A percentile compares a stretch with the other conserved stretches of the same genome.
These are phyloP conservation scores for Candida yuanshanica DNA, from an alignment of 805 yeast genomes.

Conservation along the genomic window DNA sequence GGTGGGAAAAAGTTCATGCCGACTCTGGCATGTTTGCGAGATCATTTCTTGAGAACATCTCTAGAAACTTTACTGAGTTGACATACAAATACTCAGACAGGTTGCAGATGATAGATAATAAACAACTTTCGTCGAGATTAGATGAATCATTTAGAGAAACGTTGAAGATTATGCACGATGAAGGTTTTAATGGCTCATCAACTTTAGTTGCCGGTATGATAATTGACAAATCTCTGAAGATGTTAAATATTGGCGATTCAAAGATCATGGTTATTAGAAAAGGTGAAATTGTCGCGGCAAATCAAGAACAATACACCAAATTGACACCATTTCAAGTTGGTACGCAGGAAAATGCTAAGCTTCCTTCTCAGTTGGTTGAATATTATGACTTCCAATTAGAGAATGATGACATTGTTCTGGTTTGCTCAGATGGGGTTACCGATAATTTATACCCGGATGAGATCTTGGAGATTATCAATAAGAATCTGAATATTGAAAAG, in stretches of 20 bases:
- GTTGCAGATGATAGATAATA: conserved; percentile 35
- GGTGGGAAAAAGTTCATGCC: conserved; percentile 45
- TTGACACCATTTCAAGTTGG: conserved; percentile 53
- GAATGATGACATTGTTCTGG: conserved; percentile 37
- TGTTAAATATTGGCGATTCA: conserved; percentile 49
- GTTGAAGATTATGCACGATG: conserved; percentile 44
- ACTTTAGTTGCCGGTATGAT: conserved; percentile 44
- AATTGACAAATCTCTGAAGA: conserved; percentile 39
- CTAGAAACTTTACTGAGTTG: conserved; percentile 29
- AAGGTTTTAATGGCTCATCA: conserved; percentile 42
- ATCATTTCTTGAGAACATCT: conserved; percentile 44
- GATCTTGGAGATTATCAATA: conserved; percentile 33
- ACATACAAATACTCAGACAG: conserved; percentile 20
- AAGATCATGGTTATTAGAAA: conserved; percentile 42
- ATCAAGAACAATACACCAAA: conserved; percentile 41
- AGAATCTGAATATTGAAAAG: conserved; percentile 23
- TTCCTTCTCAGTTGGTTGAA: conserved; percentile 46
- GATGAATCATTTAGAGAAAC: conserved; percentile 45
- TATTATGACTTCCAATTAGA: conserved; percentile 35
- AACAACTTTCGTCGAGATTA: conserved; percentile 37
- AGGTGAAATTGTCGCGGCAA: conserved; percentile 36
- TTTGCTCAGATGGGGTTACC: conserved; percentile 50
- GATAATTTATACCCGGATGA: conserved; percentile 49
- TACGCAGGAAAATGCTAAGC: conserved; percentile 36
- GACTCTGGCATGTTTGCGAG: conserved; percentile 49